phyloP scores from a whole-genome alignment of 495 filamentous ascomycete species.

The Aspergillus homomorphus region DNA sequence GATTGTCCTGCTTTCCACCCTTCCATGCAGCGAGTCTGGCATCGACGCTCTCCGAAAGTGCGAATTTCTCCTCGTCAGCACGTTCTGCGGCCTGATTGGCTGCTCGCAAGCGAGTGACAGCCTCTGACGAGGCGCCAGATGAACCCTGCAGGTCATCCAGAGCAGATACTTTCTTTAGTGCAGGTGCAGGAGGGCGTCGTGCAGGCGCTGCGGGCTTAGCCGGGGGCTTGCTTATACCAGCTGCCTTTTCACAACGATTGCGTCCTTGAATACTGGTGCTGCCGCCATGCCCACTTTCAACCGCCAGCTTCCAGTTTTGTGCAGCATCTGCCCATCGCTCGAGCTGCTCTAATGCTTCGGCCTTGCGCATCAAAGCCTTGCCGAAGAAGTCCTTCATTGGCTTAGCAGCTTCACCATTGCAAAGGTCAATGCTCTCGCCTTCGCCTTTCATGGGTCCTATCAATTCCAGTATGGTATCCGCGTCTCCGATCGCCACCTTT shows the following conservation, averaged over 20 bases:
- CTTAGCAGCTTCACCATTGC: conserved; percentile 61
- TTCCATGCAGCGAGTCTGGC: conserved; percentile 74
- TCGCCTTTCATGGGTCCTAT: conserved; percentile 79
- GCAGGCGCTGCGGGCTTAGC: conserved; percentile 36
- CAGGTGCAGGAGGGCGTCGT: conserved; percentile 34
- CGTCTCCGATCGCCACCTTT: conserved; percentile 77
- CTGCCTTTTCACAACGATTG: conserved; percentile 87
- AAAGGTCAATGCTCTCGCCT: conserved; percentile 71
- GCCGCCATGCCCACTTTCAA: conserved; percentile 81
- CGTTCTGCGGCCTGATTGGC: conserved; percentile 80
- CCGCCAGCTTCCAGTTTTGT: conserved; percentile 72
- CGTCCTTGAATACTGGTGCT: conserved; percentile 78
- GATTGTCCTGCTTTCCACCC: conserved; percentile 84
- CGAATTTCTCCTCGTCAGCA: conserved; percentile 89
- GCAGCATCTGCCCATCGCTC: conserved; percentile 89
- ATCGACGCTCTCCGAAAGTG: conserved; percentile 79
- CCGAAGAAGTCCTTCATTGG: conserved; percentile 91
- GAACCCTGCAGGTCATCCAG: conserved; percentile 42
- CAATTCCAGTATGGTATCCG: conserved; percentile 72
- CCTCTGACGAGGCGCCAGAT: conserved; percentile 42
- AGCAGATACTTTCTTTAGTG: conserved; percentile 44
- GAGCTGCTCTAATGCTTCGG: conserved; percentile 91
- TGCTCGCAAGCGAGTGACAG: conserved; percentile 73
- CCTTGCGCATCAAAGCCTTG: conserved; percentile 90
- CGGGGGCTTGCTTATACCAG: conserved; percentile 52